phyloP scores from a whole-genome alignment of 768 basidiomycete genomes.

The Rhodotorula toruloides region DNA sequence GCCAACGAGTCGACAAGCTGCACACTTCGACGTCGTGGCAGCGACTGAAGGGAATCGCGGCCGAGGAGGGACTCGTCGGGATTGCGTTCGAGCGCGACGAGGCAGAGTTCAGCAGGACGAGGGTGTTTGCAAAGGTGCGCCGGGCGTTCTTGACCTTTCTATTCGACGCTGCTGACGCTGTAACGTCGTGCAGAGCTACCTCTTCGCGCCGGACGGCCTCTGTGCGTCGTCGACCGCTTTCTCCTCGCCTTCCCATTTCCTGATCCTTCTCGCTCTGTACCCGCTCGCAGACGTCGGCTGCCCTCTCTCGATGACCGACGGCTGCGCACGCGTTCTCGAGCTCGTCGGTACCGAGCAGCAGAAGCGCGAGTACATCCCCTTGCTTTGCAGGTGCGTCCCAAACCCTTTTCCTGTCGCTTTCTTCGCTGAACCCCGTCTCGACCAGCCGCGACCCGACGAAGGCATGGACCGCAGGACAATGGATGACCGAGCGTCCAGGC shows the following conservation, averaged over 20 bases:
- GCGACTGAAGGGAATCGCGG: constrained; percentile 58
- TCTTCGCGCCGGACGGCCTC: constrained; percentile 59
- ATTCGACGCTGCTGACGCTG: neutral
- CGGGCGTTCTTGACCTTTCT: constrained; percentile 35
- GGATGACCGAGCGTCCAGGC: constrained; percentile 52
- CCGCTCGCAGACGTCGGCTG: constrained; percentile 56
- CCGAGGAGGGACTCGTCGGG: constrained; percentile 55
- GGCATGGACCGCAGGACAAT: constrained; percentile 71
- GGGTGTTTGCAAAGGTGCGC: constrained; percentile 59
- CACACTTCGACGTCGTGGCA: constrained; percentile 71
- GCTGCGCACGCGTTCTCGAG: constrained; percentile 68
- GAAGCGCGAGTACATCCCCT: constrained; percentile 58
- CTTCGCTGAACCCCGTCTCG: too few relatives aligned
- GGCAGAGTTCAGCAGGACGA: constrained; percentile 61
- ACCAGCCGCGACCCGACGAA: constrained; percentile 59
- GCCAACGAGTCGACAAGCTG: constrained; percentile 60
- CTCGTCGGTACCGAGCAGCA: constrained; percentile 58
- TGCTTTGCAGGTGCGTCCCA: constrained; percentile 47
- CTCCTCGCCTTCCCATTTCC: neutral
- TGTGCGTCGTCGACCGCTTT: constrained; percentile 55
- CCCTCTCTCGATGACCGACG: constrained; percentile 75
- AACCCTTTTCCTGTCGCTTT: too few relatives aligned
- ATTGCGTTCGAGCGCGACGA: constrained; percentile 41
- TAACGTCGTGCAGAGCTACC: neutral
- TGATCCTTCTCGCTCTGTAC: neutral